phyloP scores from a whole-genome alignment of 2,329 filamentous ascomycete genomes.

The Didymella glomerata region DNA sequence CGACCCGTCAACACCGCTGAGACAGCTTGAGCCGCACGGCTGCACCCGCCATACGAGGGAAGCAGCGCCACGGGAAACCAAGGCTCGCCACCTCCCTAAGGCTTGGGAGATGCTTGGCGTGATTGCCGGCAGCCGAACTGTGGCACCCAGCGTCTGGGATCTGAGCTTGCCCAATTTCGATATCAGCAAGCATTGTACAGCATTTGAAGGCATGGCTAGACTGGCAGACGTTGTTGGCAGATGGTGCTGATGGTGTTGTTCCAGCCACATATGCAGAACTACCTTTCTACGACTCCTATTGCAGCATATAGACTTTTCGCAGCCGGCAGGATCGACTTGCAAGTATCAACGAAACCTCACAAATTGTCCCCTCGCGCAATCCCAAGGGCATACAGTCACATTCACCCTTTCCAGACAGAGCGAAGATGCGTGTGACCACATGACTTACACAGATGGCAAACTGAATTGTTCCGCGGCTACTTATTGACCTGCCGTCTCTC shows the following conservation, averaged over 20 bases:
- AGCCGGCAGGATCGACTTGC: neutral
- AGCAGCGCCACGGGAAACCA: slow-evolving; percentile 4
- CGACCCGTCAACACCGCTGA: slow-evolving; percentile 32
- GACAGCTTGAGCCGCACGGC: slow-evolving; percentile 21
- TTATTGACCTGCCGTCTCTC: no score
- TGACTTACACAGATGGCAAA: no score
- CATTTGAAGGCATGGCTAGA: neutral
- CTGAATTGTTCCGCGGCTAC: no score
- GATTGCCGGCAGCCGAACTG: slow-evolving; percentile 10
- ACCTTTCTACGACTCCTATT: slow-evolving; percentile 11
- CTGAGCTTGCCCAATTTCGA: neutral
- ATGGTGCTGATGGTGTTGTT: neutral
- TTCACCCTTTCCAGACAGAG: no score
- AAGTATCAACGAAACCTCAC: neutral
- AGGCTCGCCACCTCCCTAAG: neutral
- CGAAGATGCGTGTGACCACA: no score
- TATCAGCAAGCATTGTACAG: neutral
- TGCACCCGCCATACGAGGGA: neutral
- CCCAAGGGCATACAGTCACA: no score
- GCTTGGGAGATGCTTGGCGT: slow-evolving; percentile 15
- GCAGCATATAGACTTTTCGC: slow-evolving; percentile 13
- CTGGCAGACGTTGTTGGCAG: neutral
- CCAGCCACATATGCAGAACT: neutral
- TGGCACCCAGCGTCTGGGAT: neutral
- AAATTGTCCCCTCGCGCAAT: no score